Conservation (phyloP, 2,329 filamentous ascomycete species). For the Monilinia fructigena region DNA sequence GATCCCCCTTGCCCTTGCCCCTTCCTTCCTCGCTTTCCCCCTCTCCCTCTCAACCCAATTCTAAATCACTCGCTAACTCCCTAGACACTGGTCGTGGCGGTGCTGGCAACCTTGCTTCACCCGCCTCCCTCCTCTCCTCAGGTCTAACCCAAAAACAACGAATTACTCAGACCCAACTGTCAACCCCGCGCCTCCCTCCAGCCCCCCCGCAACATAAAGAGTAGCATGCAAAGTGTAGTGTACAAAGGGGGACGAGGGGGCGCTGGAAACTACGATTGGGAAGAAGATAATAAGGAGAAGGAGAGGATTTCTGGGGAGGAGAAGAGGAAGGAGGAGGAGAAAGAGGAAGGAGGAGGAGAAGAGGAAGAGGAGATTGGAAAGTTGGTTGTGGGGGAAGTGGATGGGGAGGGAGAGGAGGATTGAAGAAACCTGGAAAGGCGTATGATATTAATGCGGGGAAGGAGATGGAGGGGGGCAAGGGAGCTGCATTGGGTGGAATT, state of each 20-base stretch:
- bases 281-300: conserved; percentile 46
- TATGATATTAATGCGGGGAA: conserved; percentile 8
- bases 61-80: too few species aligned
- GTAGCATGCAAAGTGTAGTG: conserved; percentile 15
- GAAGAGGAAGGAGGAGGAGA: not conserved
- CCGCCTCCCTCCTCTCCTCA: conserved; percentile 27
- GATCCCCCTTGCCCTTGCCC: not conserved
- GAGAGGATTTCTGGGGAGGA: conserved; percentile 37
- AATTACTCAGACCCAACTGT: conserved; percentile 21
- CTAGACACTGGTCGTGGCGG: conserved; percentile 54
- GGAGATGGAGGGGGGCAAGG: conserved; percentile 3
- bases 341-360: too few species aligned
- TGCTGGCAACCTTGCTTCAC: conserved; percentile 57
- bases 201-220: conserved; percentile 10
- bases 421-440: not conserved
- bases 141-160: conserved; percentile 26
- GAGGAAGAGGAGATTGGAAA: not conserved
- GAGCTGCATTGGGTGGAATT: not conserved
- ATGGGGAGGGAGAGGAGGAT: not conserved
- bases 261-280: conserved; percentile 38
- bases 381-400: not conserved
- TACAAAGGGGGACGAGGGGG: conserved; percentile 43
- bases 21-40: not conserved
- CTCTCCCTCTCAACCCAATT: not conserved
- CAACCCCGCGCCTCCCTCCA: conserved; percentile 15